phyloP scores from a whole-genome alignment of 2,329 filamentous ascomycete genomes.

The Exserohilum rostratum region DNA sequence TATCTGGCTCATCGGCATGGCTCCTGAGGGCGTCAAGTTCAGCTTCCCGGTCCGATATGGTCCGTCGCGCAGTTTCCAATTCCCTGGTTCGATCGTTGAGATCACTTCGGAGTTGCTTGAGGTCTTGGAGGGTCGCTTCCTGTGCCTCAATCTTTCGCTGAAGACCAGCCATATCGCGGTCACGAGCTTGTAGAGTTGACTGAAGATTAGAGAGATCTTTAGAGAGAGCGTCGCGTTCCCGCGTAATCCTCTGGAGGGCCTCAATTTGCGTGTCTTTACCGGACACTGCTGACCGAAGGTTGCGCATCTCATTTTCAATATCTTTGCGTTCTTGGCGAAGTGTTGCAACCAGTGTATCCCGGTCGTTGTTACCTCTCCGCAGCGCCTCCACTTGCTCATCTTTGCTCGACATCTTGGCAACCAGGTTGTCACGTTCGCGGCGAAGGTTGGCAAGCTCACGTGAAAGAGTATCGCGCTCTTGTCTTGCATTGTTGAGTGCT shows the following conservation, averaged over 20 bases:
- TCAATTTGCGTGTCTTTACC: conserved; percentile 44
- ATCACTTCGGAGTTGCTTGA: conserved; percentile 36
- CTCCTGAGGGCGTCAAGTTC: conserved; percentile 46
- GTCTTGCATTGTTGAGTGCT: conserved; percentile 36
- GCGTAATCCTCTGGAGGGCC: conserved; percentile 42
- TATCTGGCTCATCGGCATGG: conserved; percentile 46
- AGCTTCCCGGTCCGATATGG: conserved; percentile 44
- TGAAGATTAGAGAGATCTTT: conserved; percentile 40
- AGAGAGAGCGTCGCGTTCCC: conserved; percentile 40
- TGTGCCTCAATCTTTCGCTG: conserved; percentile 44
- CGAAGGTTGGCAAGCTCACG: conserved; percentile 39
- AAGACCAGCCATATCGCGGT: conserved; percentile 38
- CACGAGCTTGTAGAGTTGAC: conserved; percentile 38
- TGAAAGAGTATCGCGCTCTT: conserved; percentile 36
- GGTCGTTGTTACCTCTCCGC: conserved; percentile 36
- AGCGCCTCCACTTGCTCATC: conserved; percentile 40
- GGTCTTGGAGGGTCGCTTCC: conserved; percentile 35
- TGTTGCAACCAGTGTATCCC: conserved; percentile 35
- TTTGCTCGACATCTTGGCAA: conserved; percentile 35
- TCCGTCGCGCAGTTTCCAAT: conserved; percentile 42
- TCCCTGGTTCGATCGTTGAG: conserved; percentile 44
- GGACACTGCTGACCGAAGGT: conserved; percentile 34
- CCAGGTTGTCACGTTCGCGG: conserved; percentile 38
- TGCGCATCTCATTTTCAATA: conserved; percentile 31
- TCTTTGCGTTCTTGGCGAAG: conserved; percentile 37